Evolutionary conservation across 768 basidiomycete genomes (phyloP).

Genomic region (Xerocomellus chrysenteron): DNA sequence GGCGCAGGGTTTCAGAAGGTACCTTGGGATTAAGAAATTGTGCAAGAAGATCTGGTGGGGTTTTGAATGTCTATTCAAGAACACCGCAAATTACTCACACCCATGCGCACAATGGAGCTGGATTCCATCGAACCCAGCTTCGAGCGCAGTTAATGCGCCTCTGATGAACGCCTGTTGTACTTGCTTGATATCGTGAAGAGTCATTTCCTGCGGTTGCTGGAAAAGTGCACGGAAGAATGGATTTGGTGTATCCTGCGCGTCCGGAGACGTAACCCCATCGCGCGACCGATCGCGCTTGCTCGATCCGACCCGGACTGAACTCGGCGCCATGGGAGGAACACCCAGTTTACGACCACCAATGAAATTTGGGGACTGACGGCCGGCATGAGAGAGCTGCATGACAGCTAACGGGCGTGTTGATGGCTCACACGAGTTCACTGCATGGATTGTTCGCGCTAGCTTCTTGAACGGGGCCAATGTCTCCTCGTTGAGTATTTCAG

Average conservation of each 20-base stretch:
- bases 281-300: constrained; percentile 6
- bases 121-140: constrained; percentile 82
- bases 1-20: background rate
- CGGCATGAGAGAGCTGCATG: constrained; percentile 81
- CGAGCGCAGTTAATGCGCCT: constrained; percentile 62
- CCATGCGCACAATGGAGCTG: constrained; percentile 86
- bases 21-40: constrained; percentile 80
- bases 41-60: constrained; percentile 62
- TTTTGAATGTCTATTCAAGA: background rate
- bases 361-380: constrained; percentile 78
- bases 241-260: constrained; percentile 13
- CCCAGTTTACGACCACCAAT: constrained; percentile 66
- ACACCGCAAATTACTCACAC: constrained; percentile 48
- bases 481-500: constrained; percentile 41
- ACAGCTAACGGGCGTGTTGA: constrained; percentile 46
- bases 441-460: constrained; percentile 54
- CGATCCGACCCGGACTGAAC: constrained; percentile 51
- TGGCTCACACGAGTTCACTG: constrained; percentile 12
- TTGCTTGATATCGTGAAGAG: constrained; percentile 53
- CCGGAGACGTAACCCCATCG: constrained; percentile 3
- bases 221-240: constrained; percentile 47
- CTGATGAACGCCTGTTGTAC: constrained; percentile 62
- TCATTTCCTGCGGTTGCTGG: constrained; percentile 63
- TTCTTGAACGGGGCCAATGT: constrained; percentile 49
- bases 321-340: constrained; percentile 67